Evolutionary conservation across 2,329 filamentous ascomycete species (phyloP), one percentile per base, ranked within the genome.

Genomic region (Stachybotrys echinatus): DNA sequence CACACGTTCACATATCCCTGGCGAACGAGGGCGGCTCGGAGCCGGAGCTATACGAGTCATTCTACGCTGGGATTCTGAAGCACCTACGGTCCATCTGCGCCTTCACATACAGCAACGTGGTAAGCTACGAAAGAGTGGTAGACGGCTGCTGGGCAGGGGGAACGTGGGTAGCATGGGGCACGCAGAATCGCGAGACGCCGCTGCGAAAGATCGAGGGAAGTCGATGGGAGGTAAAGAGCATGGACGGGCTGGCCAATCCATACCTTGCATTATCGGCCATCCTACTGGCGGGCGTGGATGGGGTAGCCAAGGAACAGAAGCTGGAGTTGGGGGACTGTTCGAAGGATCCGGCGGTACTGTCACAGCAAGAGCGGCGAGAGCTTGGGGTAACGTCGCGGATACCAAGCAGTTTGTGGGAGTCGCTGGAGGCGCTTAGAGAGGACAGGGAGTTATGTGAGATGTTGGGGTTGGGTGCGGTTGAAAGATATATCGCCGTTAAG

Each of bases 211-310:
- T 90, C 45, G 71, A 72, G 3, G 70, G 65, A 3, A 83, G 81
- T 19, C 85, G 89, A 60, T 95, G 88, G 86, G 89, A 95, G 67
- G 58, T 95, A 20, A 86, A 89, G 61, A 82, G 79, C 49, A 61
- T 92, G n/a, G 89, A 95, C 60, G 89, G 89, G 0, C 68, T 90
- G 18, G 87, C 88, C 3, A 95, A 95, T 61, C 80, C 84, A 48
- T 95, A 94, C 61, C 66, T 95, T 2, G 85, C 65, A 18, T 48
- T 69, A 46, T 56, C 65, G 7, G 65, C 65, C 19, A 52, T 70
- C 2, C 39, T 71, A 3, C 55, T 61, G 2, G 64, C 69, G 1
- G 63, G 67, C 2, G 44, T 60, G n/a, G 45, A 58, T 34, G 63
- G 65, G 7, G 54, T 66, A 5, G 50, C 49, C 8, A 54, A 52